A percentile compares a stretch with the other conserved stretches of the same genome.
phyloP scores from a whole-genome alignment of 2,329 filamentous ascomycete genomes.

The Eurotiales sp. region DNA sequence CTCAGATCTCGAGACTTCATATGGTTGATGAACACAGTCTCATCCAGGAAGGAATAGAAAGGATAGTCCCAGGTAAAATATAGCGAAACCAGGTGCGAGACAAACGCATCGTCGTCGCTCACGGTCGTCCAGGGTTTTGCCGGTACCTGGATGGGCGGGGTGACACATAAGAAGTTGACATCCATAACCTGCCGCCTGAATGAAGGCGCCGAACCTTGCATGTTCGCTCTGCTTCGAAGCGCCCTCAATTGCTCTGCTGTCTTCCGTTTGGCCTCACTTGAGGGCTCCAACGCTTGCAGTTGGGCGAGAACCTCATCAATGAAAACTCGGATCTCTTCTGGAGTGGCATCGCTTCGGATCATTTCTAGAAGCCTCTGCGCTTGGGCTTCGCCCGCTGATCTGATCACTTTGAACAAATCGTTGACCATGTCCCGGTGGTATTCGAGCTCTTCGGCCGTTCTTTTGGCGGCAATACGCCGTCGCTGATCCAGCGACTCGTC shows the following conservation, averaged over 20 bases:
- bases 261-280: constrained; percentile 17
- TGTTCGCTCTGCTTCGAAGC: constrained; percentile 24
- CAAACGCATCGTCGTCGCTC: constrained; percentile 68
- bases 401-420: constrained; percentile 33
- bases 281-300: constrained; percentile 15
- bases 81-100: constrained; percentile 81
- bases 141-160: constrained; percentile 32
- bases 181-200: constrained; percentile 40
- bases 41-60: constrained; percentile 75
- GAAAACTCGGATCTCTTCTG: constrained; percentile 34
- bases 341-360: constrained; percentile 31
- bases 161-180: constrained; percentile 37
- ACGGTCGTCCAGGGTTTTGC: constrained; percentile 70
- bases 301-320: constrained; percentile 28
- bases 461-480: constrained; percentile 37
- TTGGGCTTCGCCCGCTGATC: constrained; percentile 28
- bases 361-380: constrained; percentile 29
- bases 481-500: constrained; percentile 58
- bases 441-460: constrained; percentile 37
- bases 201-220: constrained; percentile 28
- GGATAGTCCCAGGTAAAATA: constrained; percentile 94
- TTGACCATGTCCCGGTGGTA: constrained; percentile 38
- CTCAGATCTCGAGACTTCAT: constrained; percentile 36
- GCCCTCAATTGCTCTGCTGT: constrained; percentile 26
- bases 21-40: constrained; percentile 66